phyloP scores from a whole-genome alignment of 352 stramenopile species.

The Phytophthora fragariaefolia region DNA sequence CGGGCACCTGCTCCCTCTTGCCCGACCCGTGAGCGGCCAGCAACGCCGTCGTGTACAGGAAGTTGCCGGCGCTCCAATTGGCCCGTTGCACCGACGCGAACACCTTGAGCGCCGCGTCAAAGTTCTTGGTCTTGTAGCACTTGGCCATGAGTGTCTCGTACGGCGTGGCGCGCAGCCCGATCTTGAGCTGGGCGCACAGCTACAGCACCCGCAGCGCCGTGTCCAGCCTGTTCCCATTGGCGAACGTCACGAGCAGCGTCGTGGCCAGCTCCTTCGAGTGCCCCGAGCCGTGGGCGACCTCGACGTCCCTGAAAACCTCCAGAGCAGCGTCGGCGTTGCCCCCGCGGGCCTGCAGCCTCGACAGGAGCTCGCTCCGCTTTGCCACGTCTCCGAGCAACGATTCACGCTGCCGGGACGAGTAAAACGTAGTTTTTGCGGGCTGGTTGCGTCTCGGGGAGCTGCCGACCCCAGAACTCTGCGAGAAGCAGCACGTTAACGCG shows the following conservation, averaged over 20 bases:
- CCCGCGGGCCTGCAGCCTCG: background rate
- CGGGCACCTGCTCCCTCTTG: conserved; percentile 3
- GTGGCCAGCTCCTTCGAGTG: conserved; percentile 53
- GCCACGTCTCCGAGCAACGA: background rate
- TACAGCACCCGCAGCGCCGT: conserved; percentile 60
- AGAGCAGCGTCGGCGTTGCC: conserved; percentile 33
- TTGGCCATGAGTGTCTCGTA: conserved; percentile 64
- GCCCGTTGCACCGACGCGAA: conserved; percentile 71
- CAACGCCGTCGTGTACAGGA: conserved; percentile 65
- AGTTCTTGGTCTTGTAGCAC: conserved; percentile 67
- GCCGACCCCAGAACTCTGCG: conserved; percentile 5
- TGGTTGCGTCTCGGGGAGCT: background rate
- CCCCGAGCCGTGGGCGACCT: conserved; percentile 28
- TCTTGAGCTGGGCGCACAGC: conserved; percentile 50
- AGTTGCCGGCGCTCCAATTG: conserved; percentile 58
- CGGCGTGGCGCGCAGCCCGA: conserved; percentile 55
- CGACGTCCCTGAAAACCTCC: conserved; percentile 48
- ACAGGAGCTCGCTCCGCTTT: background rate
- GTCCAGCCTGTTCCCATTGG: conserved; percentile 32
- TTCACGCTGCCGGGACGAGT: background rate
- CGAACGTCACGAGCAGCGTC: conserved; percentile 53
- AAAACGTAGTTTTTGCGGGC: background rate
- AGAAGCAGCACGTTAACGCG: conserved; percentile 3
- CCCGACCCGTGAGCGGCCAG: conserved; percentile 9
- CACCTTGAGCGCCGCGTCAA: conserved; percentile 57